Evolutionary conservation across 2,329 filamentous ascomycete species (phyloP).

Genomic region (Trichoderma aggressivum): DNA sequence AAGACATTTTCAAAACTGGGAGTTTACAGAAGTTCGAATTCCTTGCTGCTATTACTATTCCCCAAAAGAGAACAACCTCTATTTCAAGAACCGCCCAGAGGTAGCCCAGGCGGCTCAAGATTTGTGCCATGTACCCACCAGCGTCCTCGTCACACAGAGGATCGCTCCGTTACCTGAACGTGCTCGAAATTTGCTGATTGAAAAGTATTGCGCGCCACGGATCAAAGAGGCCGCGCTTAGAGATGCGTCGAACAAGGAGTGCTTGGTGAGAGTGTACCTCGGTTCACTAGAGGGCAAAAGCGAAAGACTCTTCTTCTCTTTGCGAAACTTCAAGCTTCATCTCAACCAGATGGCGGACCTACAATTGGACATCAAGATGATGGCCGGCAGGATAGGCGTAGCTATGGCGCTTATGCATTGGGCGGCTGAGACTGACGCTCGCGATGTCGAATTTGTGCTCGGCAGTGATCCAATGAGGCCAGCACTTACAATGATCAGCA

Average conservation of each 20-base stretch:
- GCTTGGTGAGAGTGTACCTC: slow-evolving; percentile 26
- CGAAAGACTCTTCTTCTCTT: slow-evolving; percentile 24
- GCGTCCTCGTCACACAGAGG: slow-evolving; percentile 24
- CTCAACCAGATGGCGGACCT: slow-evolving; percentile 31
- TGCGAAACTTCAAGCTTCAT: slow-evolving; percentile 34
- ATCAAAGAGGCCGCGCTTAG: slow-evolving; percentile 8
- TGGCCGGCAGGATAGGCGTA: slow-evolving; percentile 27
- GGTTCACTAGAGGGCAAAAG: slow-evolving; percentile 17
- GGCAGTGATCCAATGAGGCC: slow-evolving; percentile 22
- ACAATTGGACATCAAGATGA: slow-evolving; percentile 21
- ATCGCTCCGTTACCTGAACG: slow-evolving; percentile 27
- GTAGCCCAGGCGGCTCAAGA: slow-evolving; percentile 15
- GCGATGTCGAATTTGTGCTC: slow-evolving; percentile 34
- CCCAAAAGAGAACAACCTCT: background rate
- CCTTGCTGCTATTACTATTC: slow-evolving; percentile 12
- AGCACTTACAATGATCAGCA: background rate
- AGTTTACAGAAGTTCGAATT: slow-evolving; percentile 6
- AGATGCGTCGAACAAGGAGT: slow-evolving; percentile 24
- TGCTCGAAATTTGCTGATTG: slow-evolving; percentile 24
- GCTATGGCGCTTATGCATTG: slow-evolving; percentile 34
- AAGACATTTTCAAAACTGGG: background rate
- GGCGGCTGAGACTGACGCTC: slow-evolving; percentile 29
- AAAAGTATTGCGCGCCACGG: slow-evolving; percentile 20
- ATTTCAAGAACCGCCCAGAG: slow-evolving; percentile 10
- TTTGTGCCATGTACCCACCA: slow-evolving; percentile 22